Evolutionary conservation across 441 rosid species (phyloP).

Genomic region (Gossypium schwendimanii): DNA sequence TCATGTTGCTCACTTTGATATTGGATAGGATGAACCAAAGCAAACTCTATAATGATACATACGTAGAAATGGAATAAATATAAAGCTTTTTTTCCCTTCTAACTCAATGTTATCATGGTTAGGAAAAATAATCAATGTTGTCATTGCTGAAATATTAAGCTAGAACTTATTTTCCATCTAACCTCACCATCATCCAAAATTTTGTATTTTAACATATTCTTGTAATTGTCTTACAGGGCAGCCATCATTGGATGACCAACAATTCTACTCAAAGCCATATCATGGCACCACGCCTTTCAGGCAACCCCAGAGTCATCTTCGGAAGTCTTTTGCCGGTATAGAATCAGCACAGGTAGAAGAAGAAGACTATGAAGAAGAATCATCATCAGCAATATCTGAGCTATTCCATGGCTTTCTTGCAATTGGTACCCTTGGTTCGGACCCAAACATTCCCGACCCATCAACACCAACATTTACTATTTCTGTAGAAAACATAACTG

Average conservation of each 20-base stretch:
- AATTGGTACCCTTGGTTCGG: conserved; percentile 74
- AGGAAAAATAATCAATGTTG: not conserved
- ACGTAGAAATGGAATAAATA: not conserved
- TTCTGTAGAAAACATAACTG: conserved; percentile 58
- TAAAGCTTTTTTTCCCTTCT: not conserved
- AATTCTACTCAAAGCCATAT: conserved; percentile 35
- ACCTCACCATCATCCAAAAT: conserved; percentile 10
- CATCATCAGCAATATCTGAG: conserved; percentile 46
- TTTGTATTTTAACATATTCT: conserved; percentile 20
- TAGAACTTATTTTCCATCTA: not conserved
- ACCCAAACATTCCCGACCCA: conserved; percentile 36
- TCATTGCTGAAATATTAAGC: not conserved
- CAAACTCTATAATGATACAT: not conserved
- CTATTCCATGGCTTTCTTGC: conserved; percentile 76
- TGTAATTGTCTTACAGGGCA: conserved; percentile 56
- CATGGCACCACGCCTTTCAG: conserved; percentile 34
- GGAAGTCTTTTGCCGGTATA: conserved; percentile 45
- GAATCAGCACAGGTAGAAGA: conserved; percentile 37
- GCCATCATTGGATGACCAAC: conserved; percentile 53
- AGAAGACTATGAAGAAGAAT: conserved; percentile 40
- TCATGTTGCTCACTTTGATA: not conserved
- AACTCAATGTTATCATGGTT: not conserved
- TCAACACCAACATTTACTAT: conserved; percentile 64
- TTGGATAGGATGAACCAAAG: not conserved
- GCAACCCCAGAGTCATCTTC: conserved; percentile 25